These are phyloP conservation scores for Trypanosoma melophagium DNA, from an alignment of 208 protist species.

Conservation along the genomic window DNA sequence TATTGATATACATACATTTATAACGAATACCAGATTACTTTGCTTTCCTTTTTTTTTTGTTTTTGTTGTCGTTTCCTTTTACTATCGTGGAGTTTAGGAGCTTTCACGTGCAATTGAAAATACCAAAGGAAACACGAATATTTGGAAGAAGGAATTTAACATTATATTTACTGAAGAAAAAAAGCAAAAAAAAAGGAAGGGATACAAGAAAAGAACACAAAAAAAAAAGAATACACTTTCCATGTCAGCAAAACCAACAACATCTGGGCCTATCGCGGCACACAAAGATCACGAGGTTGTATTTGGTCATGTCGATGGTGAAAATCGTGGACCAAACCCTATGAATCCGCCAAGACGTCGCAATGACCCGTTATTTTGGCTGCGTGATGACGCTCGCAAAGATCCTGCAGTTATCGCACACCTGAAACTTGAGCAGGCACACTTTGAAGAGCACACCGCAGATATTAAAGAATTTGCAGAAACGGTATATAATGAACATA, in stretches of 20 bases:
- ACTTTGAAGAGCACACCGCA: constrained; percentile 67
- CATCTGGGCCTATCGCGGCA: constrained; percentile 58
- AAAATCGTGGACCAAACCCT: constrained; percentile 80
- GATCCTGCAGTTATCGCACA: constrained; percentile 80
- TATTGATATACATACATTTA: constrained; percentile 16
- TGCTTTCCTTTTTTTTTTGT: no score
- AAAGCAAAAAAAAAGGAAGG: no score
- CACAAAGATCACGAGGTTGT: constrained; percentile 65
- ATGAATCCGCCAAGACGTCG: constrained; percentile 80
- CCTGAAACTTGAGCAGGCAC: constrained; percentile 76
- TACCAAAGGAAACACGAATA: no score
- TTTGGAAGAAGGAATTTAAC: no score
- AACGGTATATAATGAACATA: constrained; percentile 80
- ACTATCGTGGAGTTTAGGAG: no score
- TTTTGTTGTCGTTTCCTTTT: constrained; percentile 11
- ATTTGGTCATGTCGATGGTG: constrained; percentile 79
- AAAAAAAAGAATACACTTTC: no score
- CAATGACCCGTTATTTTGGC: constrained; percentile 84
- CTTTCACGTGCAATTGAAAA: no score
- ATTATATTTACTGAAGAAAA: no score
- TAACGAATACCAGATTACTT: constrained; percentile 17
- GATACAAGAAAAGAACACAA: no score
- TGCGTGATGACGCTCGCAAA: constrained; percentile 76
- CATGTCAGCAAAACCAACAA: no score
- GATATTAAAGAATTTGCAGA: constrained; percentile 61